Evolutionary conservation across 768 basidiomycete species (phyloP).

Genomic region (Heimioporus sp.): DNA sequence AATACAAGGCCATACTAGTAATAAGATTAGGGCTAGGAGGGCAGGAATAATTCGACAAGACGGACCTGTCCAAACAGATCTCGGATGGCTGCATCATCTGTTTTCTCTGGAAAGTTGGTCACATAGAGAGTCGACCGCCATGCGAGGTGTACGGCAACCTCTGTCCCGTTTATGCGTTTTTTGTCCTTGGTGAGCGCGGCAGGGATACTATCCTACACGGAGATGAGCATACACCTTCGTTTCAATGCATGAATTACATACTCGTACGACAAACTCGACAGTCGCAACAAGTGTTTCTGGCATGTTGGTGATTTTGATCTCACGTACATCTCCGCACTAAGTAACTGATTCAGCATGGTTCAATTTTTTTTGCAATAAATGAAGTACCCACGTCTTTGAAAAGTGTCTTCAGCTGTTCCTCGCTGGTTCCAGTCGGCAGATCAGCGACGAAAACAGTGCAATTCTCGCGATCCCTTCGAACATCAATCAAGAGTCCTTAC

Average conservation of each 20-base stretch:
- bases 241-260: slow-evolving; percentile 3
- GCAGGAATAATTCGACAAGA: neutral
- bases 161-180: slow-evolving; percentile 72
- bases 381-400: slow-evolving; percentile 78
- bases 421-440: slow-evolving; percentile 52
- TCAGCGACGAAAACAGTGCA: slow-evolving; percentile 86
- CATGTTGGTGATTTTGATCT: slow-evolving; percentile 73
- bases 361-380: neutral
- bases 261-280: slow-evolving; percentile 79
- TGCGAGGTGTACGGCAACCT: slow-evolving; percentile 83
- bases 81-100: slow-evolving; percentile 75
- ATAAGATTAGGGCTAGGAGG: slow-evolving; percentile 5
- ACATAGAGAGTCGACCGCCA: slow-evolving; percentile 95
- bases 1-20: slow-evolving; percentile 84
- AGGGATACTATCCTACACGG: slow-evolving; percentile 69
- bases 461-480: slow-evolving; percentile 87
- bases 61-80: slow-evolving; percentile 76
- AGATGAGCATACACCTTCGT: neutral
- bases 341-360: slow-evolving; percentile 9
- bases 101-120: slow-evolving; percentile 89
- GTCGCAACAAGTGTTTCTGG: slow-evolving; percentile 68
- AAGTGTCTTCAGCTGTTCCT: slow-evolving; percentile 64
- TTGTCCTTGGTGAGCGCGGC: slow-evolving; percentile 93
- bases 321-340: slow-evolving; percentile 86
- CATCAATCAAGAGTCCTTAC: neutral